These are phyloP conservation scores for Eleusine indica DNA, from an alignment of 176 grass and related monocot genomes.

Conservation along the genomic window DNA sequence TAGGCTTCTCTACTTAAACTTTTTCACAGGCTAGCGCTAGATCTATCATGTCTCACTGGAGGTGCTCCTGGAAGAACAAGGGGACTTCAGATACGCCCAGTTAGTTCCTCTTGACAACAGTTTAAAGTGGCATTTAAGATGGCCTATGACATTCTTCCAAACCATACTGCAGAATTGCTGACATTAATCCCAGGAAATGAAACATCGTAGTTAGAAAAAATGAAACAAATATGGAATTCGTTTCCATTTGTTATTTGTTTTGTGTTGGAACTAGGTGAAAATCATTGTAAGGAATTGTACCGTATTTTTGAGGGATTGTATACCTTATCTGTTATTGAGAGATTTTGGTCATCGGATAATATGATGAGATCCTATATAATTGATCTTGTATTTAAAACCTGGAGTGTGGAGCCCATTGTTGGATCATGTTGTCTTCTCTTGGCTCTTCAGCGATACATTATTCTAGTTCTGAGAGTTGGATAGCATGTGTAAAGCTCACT, in stretches of 20 bases:
- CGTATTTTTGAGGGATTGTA: constrained; percentile 34
- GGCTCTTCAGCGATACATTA: neutral
- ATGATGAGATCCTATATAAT: constrained; percentile 20
- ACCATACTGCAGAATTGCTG: constrained; percentile 30
- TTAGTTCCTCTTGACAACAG: constrained; percentile 33
- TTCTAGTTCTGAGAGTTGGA: no score
- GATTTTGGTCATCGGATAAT: constrained; percentile 27
- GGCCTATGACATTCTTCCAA: constrained; percentile 43
- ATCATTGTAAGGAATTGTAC: constrained; percentile 41
- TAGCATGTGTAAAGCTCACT: no score
- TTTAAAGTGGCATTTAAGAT: constrained; percentile 39
- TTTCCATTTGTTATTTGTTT: constrained; percentile 55
- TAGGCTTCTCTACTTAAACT: constrained; percentile 27
- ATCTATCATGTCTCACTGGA: constrained; percentile 62
- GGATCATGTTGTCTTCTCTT: neutral
- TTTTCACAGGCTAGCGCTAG: constrained; percentile 51
- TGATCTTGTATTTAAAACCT: neutral
- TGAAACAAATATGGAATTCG: constrained; percentile 36
- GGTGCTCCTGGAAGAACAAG: constrained; percentile 83
- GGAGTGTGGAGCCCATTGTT: no score
- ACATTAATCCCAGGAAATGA: constrained; percentile 48
- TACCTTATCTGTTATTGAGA: constrained; percentile 19
- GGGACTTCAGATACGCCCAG: constrained; percentile 47
- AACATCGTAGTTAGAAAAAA: constrained; percentile 39
- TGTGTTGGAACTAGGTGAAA: constrained; percentile 25